phyloP scores from a whole-genome alignment of 202 grass and related monocot species.

The Saccharum hybrid region DNA sequence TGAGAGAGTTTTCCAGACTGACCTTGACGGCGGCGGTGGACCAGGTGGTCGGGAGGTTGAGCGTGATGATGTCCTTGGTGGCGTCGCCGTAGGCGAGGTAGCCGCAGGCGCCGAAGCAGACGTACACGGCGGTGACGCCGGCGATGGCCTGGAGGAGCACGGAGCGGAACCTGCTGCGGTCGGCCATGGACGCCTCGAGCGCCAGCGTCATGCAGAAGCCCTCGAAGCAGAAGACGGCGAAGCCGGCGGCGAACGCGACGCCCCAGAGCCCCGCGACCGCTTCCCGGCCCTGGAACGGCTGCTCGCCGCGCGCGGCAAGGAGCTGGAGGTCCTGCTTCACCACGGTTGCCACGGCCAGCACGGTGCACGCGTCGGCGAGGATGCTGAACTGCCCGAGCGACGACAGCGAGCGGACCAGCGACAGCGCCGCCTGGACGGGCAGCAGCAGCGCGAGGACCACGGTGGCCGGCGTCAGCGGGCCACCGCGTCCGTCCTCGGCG shows the following conservation, averaged over 20 bases:
- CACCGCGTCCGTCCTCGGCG: not conserved
- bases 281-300: constrained; percentile 40
- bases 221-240: constrained; percentile 92
- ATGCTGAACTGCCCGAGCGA: constrained; percentile 77
- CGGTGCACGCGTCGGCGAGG: constrained; percentile 79
- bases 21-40: constrained; percentile 70
- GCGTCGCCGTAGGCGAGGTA: constrained; percentile 89
- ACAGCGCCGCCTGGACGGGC: constrained; percentile 64
- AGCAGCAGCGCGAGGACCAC: constrained; percentile 74
- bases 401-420: constrained; percentile 70
- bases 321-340: constrained; percentile 72
- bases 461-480: constrained; percentile 11
- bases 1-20: too few species aligned
- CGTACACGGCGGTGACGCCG: constrained; percentile 60
- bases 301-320: constrained; percentile 36
- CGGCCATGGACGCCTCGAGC: constrained; percentile 80
- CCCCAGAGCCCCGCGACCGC: constrained; percentile 64
- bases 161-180: constrained; percentile 58
- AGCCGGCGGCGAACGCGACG: constrained; percentile 71
- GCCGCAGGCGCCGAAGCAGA: constrained; percentile 76
- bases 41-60: constrained; percentile 77
- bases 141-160: constrained; percentile 70
- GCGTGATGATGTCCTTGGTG: constrained; percentile 82
- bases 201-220: constrained; percentile 89
- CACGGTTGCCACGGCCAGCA: constrained; percentile 74